Base-by-base conservation (phyloP, 164 flowering plant species). In the Houttuynia cordata region DNA sequence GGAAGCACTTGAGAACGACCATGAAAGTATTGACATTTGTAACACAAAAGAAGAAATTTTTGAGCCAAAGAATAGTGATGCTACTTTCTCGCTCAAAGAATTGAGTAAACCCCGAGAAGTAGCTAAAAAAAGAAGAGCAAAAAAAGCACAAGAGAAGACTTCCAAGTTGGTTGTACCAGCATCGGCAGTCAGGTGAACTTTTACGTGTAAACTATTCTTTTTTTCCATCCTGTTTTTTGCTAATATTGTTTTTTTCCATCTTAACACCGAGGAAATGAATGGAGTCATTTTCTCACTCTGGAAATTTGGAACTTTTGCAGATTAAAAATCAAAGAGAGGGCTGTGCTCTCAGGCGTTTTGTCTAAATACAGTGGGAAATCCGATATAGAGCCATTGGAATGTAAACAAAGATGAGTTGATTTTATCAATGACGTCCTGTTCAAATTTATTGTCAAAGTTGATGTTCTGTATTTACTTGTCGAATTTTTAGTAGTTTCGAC, bases 1-100 rank as follows among this genome's bases (percentile, higher is more conserved):
- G 56, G 74, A 72, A 62, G 67, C 68, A 7, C 20, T 55, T 18
- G 63, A 37, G 21, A 76, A 71, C 58, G 65, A 60, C 53, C 25
- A 23, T 3, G 75, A 71, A 53, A 39, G 55, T 40, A 24, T 60
- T 20, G 45, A 41, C 24, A 22, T 62, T 45, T 55, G 51, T 22
- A 25, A 42, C 15, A 40, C 12, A 34, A 53, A 39, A 2, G 49
- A 22, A 62, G 24, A 62, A 10, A 34, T 19, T 30, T 23, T 23
- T 14, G 19, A 8, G 50, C n/a, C 15, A 3, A 45, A 45, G 12
- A 45, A 45, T 0, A 17, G 49, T 10, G 14, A 12, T 45, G 3
- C 49, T 45, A 17, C 49, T 14, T 17, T 45, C 8, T 45, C 49
- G 0, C 14, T 10, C 49, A 45, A 17, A 45, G 3, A 45, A 45